Evolutionary conservation across 2,329 filamentous ascomycete genomes (phyloP), one percentile per base, ranked within the genome.

Genomic region (Aspergillus sp.): DNA sequence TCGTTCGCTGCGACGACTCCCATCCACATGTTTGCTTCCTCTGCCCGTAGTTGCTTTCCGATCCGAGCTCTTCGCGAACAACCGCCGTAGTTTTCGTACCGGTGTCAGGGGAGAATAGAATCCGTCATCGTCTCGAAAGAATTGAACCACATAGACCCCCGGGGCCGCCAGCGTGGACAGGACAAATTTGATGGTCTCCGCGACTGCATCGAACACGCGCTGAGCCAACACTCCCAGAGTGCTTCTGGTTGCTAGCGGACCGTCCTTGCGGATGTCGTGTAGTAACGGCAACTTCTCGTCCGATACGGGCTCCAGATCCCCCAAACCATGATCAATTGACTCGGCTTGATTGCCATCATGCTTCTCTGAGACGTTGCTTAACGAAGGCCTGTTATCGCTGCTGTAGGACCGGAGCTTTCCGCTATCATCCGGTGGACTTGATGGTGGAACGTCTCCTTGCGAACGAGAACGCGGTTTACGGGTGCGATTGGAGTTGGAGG

Each of bases 121-220:
- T 43, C 88, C 88, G 48, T 86, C 73, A 41, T 88, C 82, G 60
- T 94, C 83, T 70, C 86, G 91, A 58, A 97, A 85, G 62, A 80
- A 89, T 54, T 86, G 84, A 50, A 90, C 80, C 47, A 95, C 69
- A 68, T 91, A 96, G 43, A 89, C 79, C 12, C 84, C 86, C 1
- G 91, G 91, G 26, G 85, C 82, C 28, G 85, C 79, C 50, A 97
- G 71, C 9, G 87, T 86, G 43, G 85, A 84, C 46, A 95, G 69
- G 41, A 96, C 75, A 71, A 87, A 86, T 55, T 83, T 82, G 57
- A 94, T 75, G 4, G 87, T 86, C 56, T 85, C 82, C 50, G 91
- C 77, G 48, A 96, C 72, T 49, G 82, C 81, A 48, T 79, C 78
- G 38, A 82, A 82, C 49, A 96, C 76, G 57, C 82, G 81, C 65